Base-by-base conservation (phyloP, 2,329 filamentous ascomycete species). In the Fusarium nanum region DNA sequence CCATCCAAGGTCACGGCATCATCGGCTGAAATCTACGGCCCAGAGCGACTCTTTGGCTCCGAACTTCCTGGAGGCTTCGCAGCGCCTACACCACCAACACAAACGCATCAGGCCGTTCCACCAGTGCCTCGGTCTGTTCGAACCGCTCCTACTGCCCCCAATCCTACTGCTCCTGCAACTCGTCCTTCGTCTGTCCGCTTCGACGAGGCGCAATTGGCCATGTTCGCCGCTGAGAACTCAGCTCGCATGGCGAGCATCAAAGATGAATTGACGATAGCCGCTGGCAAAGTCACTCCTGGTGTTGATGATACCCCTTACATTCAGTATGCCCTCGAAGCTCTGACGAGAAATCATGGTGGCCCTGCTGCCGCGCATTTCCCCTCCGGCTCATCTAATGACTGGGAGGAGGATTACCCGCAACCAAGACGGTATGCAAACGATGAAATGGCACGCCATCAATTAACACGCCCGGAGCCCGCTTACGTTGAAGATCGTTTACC, bases 281-380 rank as follows among this genome's bases (percentile, higher is more conserved):
- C 80, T 40, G 82, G 84, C 61, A 83, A 83, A 42, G 84, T 89
- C 58, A 95, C 93, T 0, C 94, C 94, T 0, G 93, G 91, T 12
- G 84, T 93, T 41, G 94, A 97, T 75, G 92, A 97, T 76, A 92
- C 90, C 11, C 94, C 93, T 1, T 97, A 94, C 79, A 93, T 98
- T 68, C 92, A 92, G 69, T 97, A 96, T 78, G 94, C 95, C 42
- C 89, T 98, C 68, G 92, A 97, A 69, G 93, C 95, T 68, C 83
- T 98, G 72, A 97, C 93, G 8, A 86, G 91, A 49, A 88, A 92
- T 74, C 90, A 90, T 60, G 89, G 92, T 64, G 84, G 89, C 8
- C 81, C 83, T 60, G 85, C 86, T 12, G 83, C 85, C 58, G 82
- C 84, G 57, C 81, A 86, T 71, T 84, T 87, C 55, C 79, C 85